Evolutionary conservation across 208 protist genomes (phyloP).

Genomic region (Naegleria gruberi): DNA sequence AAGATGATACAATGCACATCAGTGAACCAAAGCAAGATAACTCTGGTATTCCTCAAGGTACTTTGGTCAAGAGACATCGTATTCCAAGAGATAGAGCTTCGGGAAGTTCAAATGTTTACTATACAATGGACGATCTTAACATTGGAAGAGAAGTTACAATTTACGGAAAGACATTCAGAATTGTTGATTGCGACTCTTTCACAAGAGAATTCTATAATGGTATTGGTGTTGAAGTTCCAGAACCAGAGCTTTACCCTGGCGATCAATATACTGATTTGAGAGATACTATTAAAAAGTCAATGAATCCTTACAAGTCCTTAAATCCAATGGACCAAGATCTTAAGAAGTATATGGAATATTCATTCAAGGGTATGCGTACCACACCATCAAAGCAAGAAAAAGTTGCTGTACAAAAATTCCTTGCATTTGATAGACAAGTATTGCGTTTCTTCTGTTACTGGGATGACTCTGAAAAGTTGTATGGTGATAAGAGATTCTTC

Average conservation of each 20-base stretch:
- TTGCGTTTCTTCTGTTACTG: slow-evolving; percentile 87
- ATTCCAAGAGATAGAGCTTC: slow-evolving; percentile 63
- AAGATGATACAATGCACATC: slow-evolving; percentile 83
- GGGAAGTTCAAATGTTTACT: slow-evolving; percentile 54
- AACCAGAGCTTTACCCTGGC: slow-evolving; percentile 57
- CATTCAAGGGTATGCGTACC: slow-evolving; percentile 1
- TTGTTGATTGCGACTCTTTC: slow-evolving; percentile 84
- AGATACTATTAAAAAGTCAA: slow-evolving; percentile 56
- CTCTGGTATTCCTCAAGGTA: slow-evolving; percentile 78
- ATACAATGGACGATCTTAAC: slow-evolving; percentile 72
- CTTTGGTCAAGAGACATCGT: slow-evolving; percentile 68
- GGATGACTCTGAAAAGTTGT: slow-evolving; percentile 71
- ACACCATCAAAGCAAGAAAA: slow-evolving; percentile 19
- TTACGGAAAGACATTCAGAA: slow-evolving; percentile 70
- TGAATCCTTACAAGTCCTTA: slow-evolving; percentile 19
- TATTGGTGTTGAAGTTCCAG: slow-evolving; percentile 60
- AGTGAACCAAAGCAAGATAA: slow-evolving; percentile 77
- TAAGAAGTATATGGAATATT: slow-evolving; percentile 65
- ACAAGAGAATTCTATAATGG: slow-evolving; percentile 77
- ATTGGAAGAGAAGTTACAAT: slow-evolving; percentile 66
- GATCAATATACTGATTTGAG: slow-evolving; percentile 62
- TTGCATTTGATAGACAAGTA: slow-evolving; percentile 83
- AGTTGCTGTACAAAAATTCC: slow-evolving; percentile 62
- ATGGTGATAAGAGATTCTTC: slow-evolving; percentile 71
- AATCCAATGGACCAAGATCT: slow-evolving; percentile 42